Evolutionary conservation across 1,284 basidiomycete genomes (phyloP), one percentile per base, ranked within the genome.

Genomic region (Ceratobasidium sp.): DNA sequence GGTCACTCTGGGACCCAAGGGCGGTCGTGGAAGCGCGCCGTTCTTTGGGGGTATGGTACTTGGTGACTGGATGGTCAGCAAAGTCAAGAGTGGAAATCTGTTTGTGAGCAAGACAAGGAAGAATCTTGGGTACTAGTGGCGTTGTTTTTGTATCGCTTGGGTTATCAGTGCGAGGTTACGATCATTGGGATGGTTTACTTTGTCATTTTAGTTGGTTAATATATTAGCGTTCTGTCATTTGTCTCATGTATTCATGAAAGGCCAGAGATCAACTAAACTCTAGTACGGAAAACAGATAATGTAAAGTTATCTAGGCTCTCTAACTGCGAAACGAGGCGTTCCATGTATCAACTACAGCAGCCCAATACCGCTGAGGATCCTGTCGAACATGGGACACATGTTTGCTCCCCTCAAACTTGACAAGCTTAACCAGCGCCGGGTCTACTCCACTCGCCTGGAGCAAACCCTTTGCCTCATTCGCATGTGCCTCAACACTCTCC

Each of bases 51-150:
- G 73, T 1, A 69, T 74, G n/a, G 72, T 55, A 2, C 23, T 74
- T 6, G 74, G 74, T 8, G 65, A 72, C 53, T 75, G 73, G 71
- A 45, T 73, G 28, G 71, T 72, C 28, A 46, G 32, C 18, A 59
- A 53, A 26, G 41, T 59, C 52, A 75, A 75, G 70, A 23, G 52
- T 16, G 59, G 30, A 30, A 41, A 55, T 9, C 71, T 75, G 9
- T 75, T 75, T 39, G 46, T 75, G 5, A 6, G 26, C 10, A 57
- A 26, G 18, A 67, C 60, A 5, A 65, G 62, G 64, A 73, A 70
- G 57, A 4, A 26, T n/a, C 59, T 71, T 28, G 69, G 69, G 12
- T 74, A 74, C 39, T 58, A 46, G 53, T 57, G 30, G 30, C 16
- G 21, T 53, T 9, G 1, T 53, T 28, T 53, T 28, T 23, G 12